Evolutionary conservation across 2,329 filamentous ascomycete genomes (phyloP).

Genomic region (Ceratocystis alfenasii): DNA sequence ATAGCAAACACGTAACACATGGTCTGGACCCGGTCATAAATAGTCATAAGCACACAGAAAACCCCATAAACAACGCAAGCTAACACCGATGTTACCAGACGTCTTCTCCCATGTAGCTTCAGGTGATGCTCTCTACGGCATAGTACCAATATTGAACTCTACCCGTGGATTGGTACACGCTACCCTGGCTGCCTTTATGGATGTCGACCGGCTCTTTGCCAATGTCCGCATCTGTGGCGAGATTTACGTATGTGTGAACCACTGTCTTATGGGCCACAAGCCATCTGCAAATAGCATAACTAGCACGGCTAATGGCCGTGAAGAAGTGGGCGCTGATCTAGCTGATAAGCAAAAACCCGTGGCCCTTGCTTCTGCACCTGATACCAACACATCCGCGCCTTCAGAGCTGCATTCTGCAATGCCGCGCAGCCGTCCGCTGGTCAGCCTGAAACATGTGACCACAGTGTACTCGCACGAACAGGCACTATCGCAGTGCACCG

Average conservation of each 20-base stretch:
- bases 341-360: background rate
- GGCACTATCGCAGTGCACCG: conserved; percentile 81
- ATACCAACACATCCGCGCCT: conserved; percentile 40
- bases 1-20: conserved; percentile 1
- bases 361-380: conserved; percentile 30
- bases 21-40: background rate
- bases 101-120: conserved; percentile 70
- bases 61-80: background rate
- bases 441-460: conserved; percentile 49
- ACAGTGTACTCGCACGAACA: conserved; percentile 89
- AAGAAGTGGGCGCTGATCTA: background rate
- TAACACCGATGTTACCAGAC: conserved; percentile 36
- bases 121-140: conserved; percentile 53
- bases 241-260: conserved; percentile 75
- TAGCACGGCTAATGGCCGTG: background rate
- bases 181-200: conserved; percentile 79
- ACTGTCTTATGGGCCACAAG: conserved; percentile 61
- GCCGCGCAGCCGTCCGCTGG: conserved; percentile 38
- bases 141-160: conserved; percentile 92
- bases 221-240: conserved; percentile 71
- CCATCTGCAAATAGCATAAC: conserved; percentile 18
- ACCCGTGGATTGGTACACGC: conserved; percentile 87
- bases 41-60: background rate
- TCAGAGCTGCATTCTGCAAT: conserved; percentile 35
- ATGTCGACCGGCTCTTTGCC: conserved; percentile 50